phyloP scores from a whole-genome alignment of 495 filamentous ascomycete genomes.

The Immersiella caudata region DNA sequence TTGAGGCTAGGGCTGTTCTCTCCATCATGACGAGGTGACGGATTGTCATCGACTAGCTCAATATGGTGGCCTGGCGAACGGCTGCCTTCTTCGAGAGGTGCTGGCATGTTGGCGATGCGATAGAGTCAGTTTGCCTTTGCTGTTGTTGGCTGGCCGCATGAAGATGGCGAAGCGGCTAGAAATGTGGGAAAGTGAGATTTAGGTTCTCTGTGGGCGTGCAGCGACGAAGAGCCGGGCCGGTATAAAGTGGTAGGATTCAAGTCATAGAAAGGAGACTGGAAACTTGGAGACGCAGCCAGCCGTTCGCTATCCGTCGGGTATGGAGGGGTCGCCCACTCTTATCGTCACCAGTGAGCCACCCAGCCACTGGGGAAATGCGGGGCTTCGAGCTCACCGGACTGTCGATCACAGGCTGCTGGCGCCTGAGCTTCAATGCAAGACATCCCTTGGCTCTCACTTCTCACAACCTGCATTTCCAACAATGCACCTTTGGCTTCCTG shows the following conservation, averaged over 20 bases:
- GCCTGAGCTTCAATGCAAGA: neutral
- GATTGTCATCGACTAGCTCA: conserved; percentile 45
- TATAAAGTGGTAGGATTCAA: neutral
- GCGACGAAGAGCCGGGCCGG: neutral
- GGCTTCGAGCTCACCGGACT: neutral
- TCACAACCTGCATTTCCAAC: no score
- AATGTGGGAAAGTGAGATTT: neutral
- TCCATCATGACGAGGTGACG: conserved; percentile 44
- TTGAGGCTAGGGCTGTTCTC: conserved; percentile 47
- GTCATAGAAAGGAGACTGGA: neutral
- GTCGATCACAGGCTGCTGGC: neutral
- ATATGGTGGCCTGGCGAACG: conserved; percentile 45
- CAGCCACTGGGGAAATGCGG: conserved; percentile 6
- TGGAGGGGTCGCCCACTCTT: conserved; percentile 7
- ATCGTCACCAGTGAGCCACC: conserved; percentile 5
- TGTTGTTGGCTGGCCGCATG: neutral
- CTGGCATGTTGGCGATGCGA: conserved; percentile 37
- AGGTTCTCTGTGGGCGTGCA: neutral
- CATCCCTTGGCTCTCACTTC: neutral
- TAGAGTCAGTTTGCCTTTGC: neutral
- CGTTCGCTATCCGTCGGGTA: neutral
- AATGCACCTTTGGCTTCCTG: no score
- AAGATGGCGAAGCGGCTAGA: neutral
- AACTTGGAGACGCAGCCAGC: conserved; percentile 15
- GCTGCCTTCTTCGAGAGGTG: conserved; percentile 37